Conservation (phyloP, 371 early-diverging fungal species). For the Mucor irregularis region DNA sequence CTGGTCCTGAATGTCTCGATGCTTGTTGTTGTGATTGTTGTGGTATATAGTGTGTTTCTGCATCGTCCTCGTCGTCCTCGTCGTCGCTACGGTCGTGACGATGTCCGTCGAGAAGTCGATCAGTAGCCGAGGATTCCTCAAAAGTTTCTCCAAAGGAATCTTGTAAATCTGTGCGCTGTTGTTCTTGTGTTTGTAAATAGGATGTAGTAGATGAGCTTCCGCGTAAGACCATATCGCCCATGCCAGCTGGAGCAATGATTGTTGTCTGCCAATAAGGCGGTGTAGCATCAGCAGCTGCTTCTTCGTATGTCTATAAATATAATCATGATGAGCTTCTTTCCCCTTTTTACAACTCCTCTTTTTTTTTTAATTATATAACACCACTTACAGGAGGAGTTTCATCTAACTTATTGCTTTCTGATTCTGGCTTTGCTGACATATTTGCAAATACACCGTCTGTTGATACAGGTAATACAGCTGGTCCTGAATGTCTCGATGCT, state of each 20-base stretch:
- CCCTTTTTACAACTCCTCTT: neutral
- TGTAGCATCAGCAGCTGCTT: slow-evolving; percentile 55
- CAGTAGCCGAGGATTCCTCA: slow-evolving; percentile 4
- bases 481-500: neutral
- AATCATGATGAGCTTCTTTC: neutral
- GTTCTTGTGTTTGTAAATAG: slow-evolving; percentile 7
- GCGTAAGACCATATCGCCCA: slow-evolving; percentile 51
- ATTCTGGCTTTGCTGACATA: slow-evolving; percentile 60
- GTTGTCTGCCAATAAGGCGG: slow-evolving; percentile 60
- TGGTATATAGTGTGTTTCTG: neutral
- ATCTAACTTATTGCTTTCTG: slow-evolving; percentile 36
- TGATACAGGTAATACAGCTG: slow-evolving; percentile 26
- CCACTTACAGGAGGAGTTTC: slow-evolving; percentile 44
- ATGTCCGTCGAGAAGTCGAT: slow-evolving; percentile 7
- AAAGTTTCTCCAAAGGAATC: slow-evolving; percentile 23
- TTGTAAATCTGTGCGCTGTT: slow-evolving; percentile 25
- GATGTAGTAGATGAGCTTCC: slow-evolving; percentile 30
- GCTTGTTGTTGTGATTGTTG: neutral
- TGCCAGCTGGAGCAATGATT: slow-evolving; percentile 46
- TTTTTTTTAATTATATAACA: neutral
- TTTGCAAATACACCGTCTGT: slow-evolving; percentile 70
- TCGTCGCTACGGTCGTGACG: too few species aligned
- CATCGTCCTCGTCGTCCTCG: too few species aligned
- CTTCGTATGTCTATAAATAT: slow-evolving; percentile 55
- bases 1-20: slow-evolving; percentile 11